Conservation (phyloP, 495 filamentous ascomycete species). For the Podospora pseudocomata region DNA sequence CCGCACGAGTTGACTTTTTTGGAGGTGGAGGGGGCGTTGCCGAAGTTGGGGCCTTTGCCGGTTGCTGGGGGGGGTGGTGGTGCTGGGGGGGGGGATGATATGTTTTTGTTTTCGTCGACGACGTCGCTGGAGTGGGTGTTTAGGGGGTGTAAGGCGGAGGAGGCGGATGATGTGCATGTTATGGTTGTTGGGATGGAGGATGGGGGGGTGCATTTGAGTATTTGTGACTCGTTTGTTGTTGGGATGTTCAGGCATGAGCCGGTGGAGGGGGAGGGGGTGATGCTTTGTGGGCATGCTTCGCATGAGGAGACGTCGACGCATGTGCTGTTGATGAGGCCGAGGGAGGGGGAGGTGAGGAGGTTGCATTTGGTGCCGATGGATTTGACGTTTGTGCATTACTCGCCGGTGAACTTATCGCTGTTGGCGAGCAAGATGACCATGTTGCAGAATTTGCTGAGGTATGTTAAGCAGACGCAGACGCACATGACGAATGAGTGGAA, state of each 20-base stretch:
- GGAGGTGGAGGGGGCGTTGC: constrained; percentile 75
- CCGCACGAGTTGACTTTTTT: constrained; percentile 72
- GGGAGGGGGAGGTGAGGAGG: constrained; percentile 26
- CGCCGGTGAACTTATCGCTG: constrained; percentile 74
- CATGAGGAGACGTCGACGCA: constrained; percentile 75
- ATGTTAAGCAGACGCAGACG: constrained; percentile 70
- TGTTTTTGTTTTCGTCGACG: constrained; percentile 62
- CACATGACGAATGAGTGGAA: constrained; percentile 78
- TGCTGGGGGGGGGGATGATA: constrained; percentile 55
- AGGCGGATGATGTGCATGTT: constrained; percentile 73
- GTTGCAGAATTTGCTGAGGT: constrained; percentile 78
- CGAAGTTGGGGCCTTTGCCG: constrained; percentile 70
- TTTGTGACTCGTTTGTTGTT: constrained; percentile 87
- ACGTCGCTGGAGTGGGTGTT: constrained; percentile 69
- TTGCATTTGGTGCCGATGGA: constrained; percentile 73
- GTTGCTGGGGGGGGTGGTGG: constrained; percentile 43
- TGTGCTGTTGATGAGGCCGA: constrained; percentile 56
- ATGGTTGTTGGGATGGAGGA: constrained; percentile 74
- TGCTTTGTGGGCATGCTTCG: constrained; percentile 57
- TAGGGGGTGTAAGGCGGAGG: constrained; percentile 55
- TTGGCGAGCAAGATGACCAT: constrained; percentile 83
- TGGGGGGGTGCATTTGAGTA: constrained; percentile 74
- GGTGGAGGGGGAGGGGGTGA: not conserved
- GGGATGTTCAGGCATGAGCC: constrained; percentile 55
- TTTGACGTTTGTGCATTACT: constrained; percentile 73